Evolutionary conservation across 164 flowering plant genomes (phyloP).

Genomic region (Aristolochia californica): DNA sequence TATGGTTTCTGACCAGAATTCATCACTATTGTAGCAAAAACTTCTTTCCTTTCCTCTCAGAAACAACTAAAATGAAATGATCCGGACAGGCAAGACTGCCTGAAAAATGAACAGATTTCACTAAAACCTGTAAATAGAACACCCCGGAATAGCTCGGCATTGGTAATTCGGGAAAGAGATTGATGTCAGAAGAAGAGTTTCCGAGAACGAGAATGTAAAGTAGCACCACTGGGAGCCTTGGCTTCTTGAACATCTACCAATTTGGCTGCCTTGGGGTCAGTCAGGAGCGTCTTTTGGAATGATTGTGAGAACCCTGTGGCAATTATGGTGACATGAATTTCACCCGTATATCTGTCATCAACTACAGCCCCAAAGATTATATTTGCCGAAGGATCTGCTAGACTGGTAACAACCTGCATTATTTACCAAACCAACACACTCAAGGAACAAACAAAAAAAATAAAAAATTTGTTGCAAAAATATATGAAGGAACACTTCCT

Average conservation of each 20-base stretch:
- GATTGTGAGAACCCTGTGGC: conserved; percentile 97
- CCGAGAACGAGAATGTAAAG: conserved; percentile 43
- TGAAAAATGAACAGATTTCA: no score
- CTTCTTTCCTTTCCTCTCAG: no score
- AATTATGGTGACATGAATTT: conserved; percentile 86
- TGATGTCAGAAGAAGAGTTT: conserved; percentile 53
- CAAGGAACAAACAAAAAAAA: background rate
- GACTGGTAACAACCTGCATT: conserved; percentile 91
- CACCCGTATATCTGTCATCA: conserved; percentile 92
- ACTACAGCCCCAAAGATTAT: conserved; percentile 97
- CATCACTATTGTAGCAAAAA: no score
- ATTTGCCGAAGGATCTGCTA: conserved; percentile 99
- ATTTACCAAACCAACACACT: background rate
- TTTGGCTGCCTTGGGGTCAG: conserved; percentile 69
- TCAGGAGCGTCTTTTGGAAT: conserved; percentile 69
- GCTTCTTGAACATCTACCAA: conserved; percentile 32
- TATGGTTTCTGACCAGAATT: no score
- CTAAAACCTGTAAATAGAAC: no score
- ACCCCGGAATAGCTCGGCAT: no score
- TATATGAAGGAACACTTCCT: no score
- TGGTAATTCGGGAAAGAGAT: no score
- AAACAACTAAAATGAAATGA: no score
- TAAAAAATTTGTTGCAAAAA: no score
- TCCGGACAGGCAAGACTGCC: no score
- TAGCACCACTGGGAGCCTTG: conserved; percentile 23